Evolutionary conservation across 305 asterid genomes (phyloP).

Genomic region (Rubia tinctorum): DNA sequence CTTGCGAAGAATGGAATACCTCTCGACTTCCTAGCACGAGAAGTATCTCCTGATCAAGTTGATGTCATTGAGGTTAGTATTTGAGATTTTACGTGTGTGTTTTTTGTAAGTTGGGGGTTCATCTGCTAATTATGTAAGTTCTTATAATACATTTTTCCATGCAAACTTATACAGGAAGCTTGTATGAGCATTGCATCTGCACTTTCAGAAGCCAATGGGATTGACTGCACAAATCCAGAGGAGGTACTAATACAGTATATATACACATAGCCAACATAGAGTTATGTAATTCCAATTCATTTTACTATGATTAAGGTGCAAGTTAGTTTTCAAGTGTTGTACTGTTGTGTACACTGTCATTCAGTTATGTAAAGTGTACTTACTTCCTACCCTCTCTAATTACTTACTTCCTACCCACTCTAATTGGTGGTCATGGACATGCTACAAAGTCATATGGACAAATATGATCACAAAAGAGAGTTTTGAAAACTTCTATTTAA

Average conservation of each 20-base stretch:
- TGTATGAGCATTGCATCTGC: conserved; percentile 84
- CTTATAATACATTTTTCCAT: conserved; percentile 7
- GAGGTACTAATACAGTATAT: conserved; percentile 66
- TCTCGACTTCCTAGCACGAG: conserved; percentile 60
- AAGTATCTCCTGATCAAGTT: conserved; percentile 67
- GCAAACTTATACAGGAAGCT: conserved; percentile 57
- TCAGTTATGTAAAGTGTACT: not conserved
- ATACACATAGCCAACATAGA: not conserved
- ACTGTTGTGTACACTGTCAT: no score
- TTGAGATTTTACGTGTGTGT: not conserved
- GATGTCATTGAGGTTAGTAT: conserved; percentile 65
- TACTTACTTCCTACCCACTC: no score
- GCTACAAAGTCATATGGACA: no score
- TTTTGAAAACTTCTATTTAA: no score
- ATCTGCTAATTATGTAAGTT: not conserved
- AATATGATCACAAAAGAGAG: no score
- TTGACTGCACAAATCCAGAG: conserved; percentile 92
- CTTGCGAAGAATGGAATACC: conserved; percentile 84
- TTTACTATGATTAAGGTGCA: not conserved
- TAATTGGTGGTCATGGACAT: no score
- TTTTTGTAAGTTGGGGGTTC: not conserved
- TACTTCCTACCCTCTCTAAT: conserved; percentile 17
- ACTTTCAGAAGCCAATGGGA: conserved; percentile 95
- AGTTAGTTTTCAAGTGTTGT: not conserved
- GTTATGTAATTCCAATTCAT: not conserved